A percentile compares a stretch with the other conserved stretches of the same genome.
These are phyloP conservation scores for Tarenaya hassleriana DNA, from an alignment of 345 rosid species.

Conservation along the genomic window DNA sequence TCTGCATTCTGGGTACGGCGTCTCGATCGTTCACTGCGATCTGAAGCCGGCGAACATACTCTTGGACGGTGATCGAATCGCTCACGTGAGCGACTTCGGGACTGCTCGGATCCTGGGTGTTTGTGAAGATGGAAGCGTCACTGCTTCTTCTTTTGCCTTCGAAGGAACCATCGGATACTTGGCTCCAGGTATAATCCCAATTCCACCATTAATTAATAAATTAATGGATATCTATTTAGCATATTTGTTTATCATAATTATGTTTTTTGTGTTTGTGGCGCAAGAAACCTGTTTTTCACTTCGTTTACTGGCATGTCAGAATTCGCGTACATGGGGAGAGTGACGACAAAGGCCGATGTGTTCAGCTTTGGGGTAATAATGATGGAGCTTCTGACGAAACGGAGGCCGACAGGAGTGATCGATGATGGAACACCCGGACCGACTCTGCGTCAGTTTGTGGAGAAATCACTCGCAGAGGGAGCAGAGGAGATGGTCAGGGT, in stretches of 20 bases:
- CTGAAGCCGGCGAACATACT: slow-evolving; percentile 84
- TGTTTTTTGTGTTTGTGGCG: too few species aligned
- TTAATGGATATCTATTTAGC: too few species aligned
- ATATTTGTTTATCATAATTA: too few species aligned
- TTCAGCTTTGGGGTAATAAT: slow-evolving; percentile 74
- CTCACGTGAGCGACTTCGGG: slow-evolving; percentile 95
- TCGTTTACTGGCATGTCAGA: slow-evolving; percentile 40
- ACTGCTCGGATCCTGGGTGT: slow-evolving; percentile 73
- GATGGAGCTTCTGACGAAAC: slow-evolving; percentile 64
- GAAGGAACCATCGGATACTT: slow-evolving; percentile 87
- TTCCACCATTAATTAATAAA: too few species aligned
- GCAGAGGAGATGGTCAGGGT: slow-evolving; percentile 21
- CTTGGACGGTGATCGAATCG: slow-evolving; percentile 50
- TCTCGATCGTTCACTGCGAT: slow-evolving; percentile 81
- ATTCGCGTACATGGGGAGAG: slow-evolving; percentile 75
- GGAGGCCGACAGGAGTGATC: slow-evolving; percentile 60
- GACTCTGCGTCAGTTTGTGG: slow-evolving; percentile 49
- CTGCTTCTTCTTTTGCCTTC: slow-evolving; percentile 54
- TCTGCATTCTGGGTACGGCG: slow-evolving; percentile 65
- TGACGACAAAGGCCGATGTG: slow-evolving; percentile 73
- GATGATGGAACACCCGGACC: slow-evolving; percentile 42
- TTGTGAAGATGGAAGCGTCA: slow-evolving; percentile 43
- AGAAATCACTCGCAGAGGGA: slow-evolving; percentile 41
- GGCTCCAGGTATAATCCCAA: slow-evolving; percentile 68
- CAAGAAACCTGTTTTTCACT: neutral